These are phyloP conservation scores for Aureobasidium sp. DNA, from an alignment of 2,329 filamentous ascomycete species.

Conservation along the genomic window DNA sequence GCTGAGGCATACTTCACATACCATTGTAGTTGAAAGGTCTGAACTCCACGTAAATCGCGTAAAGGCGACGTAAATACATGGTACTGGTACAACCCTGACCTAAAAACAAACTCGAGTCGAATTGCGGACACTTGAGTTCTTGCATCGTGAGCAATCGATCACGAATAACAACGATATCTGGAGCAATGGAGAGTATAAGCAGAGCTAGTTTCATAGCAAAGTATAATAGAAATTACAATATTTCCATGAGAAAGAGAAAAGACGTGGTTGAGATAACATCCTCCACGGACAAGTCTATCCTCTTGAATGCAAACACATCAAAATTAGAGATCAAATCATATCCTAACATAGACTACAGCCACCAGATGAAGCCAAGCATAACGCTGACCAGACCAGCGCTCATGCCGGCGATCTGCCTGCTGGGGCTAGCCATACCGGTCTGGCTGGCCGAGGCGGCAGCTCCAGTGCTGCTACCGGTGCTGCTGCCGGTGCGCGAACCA, in stretches of 20 bases:
- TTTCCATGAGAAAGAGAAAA: not conserved
- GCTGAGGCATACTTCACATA: no score
- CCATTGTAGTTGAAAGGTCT: no score
- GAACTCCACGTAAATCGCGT: no score
- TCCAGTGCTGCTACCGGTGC: conserved; percentile 2
- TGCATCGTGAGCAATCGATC: no score
- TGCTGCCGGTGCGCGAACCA: conserved; percentile 7
- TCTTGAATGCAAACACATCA: not conserved
- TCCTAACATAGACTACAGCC: conserved; percentile 30
- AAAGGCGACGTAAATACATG: no score
- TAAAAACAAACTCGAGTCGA: no score
- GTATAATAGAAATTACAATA: not conserved
- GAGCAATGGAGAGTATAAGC: not conserved
- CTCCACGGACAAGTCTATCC: no score
- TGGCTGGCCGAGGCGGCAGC: conserved; percentile 24
- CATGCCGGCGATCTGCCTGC: conserved; percentile 43
- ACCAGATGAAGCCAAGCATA: conserved; percentile 45
- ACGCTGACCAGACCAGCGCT: conserved; percentile 40
- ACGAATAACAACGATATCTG: not conserved
- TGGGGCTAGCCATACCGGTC: conserved; percentile 36
- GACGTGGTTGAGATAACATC: not conserved
- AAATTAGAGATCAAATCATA: not conserved
- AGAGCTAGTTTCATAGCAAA: not conserved
- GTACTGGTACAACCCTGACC: no score
- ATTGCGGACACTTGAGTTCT: no score